Base-by-base conservation (phyloP, 768 basidiomycete species). In the Kwoniella sp. region DNA sequence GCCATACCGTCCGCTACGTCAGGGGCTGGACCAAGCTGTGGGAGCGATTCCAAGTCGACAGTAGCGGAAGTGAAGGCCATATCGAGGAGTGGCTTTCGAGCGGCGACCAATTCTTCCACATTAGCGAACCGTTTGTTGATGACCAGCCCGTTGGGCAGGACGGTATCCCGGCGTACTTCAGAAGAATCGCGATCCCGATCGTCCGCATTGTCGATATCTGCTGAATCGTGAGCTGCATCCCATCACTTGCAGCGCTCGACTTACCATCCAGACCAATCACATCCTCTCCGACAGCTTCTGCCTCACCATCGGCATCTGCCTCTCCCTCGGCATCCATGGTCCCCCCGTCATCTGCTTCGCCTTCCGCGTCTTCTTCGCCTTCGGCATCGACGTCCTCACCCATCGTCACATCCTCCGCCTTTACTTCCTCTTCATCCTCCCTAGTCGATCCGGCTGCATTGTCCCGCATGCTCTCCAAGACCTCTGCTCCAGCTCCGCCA, bases 321-420 rank as follows among this genome's bases (percentile, higher is more conserved):
- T 66, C 66, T 2, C 62, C 61, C 10, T 71, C 70, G 17, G 57
- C 68, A 17, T 61, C 69, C 17, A 40, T 53, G 28, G 51, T 71
- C 42, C 63, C 57, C 56, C 73, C 67, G 11, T 76, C 76, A 50
- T 79, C 79, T 26, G 71, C 75, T 27, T 75, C 69, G 6, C 60
- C 52, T 15, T 60, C 57, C 32, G 38, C 59, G 17, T 63, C 46
- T 19, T 28, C 50, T 27, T 62, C 50, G 12, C 38, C 56, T 11
- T 51, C 60, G 12, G 52, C 53, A 49, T 59, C 54, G 8, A 26
- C 57, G 19, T 60, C 53, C n/a, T 41, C 44, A 4, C 31, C 52
- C 52, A 54, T 54, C 9, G 26, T 36, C 25, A 54, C 45, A 42
- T 54, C 52, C 20, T 39, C 52, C 28, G 50, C 45, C 36, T 39